Evolutionary conservation across 495 filamentous ascomycete genomes (phyloP).

Genomic region (Tuber microsphaerosporum): DNA sequence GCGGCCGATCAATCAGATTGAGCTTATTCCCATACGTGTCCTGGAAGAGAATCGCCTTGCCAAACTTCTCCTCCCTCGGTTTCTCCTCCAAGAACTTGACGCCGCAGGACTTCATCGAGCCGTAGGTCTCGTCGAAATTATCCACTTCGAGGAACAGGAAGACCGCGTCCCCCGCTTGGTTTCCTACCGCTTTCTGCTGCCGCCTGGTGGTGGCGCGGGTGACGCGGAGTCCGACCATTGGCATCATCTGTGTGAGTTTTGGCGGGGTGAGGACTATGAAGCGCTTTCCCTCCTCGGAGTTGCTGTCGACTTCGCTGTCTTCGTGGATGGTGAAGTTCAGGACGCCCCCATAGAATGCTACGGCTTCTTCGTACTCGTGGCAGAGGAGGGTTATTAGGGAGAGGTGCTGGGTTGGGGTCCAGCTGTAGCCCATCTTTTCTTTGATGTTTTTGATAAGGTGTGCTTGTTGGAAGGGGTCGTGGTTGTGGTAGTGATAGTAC

Average conservation of each 20-base stretch:
- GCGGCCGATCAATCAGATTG: conserved; percentile 17
- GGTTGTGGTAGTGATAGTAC: background rate
- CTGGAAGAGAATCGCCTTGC: conserved; percentile 9
- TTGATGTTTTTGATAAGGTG: background rate
- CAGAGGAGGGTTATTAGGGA: conserved; percentile 24
- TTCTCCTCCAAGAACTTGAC: conserved; percentile 16
- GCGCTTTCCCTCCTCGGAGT: conserved; percentile 9
- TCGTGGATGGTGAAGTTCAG: conserved; percentile 28
- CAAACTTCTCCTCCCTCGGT: conserved; percentile 23
- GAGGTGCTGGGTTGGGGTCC: conserved; percentile 26
- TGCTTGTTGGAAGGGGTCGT: too few species aligned
- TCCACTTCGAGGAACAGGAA: conserved; percentile 25
- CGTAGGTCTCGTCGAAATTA: conserved; percentile 22
- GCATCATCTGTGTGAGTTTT: conserved; percentile 16
- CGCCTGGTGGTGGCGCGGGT: conserved; percentile 10
- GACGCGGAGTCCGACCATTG: conserved; percentile 17
- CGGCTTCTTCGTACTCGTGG: conserved; percentile 17
- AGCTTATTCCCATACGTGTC: conserved; percentile 26
- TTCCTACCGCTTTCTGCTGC: conserved; percentile 14
- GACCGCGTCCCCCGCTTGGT: conserved; percentile 20
- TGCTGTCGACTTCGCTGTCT: conserved; percentile 4
- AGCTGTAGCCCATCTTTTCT: conserved; percentile 17
- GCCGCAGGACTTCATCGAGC: conserved; percentile 18
- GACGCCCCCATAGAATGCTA: conserved; percentile 25
- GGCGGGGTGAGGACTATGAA: conserved; percentile 22